A percentile compares a stretch with the other conserved stretches of the same genome.
These are phyloP conservation scores for Mucor saturninus DNA, from an alignment of 371 early-diverging fungal species.

Conservation along the genomic window DNA sequence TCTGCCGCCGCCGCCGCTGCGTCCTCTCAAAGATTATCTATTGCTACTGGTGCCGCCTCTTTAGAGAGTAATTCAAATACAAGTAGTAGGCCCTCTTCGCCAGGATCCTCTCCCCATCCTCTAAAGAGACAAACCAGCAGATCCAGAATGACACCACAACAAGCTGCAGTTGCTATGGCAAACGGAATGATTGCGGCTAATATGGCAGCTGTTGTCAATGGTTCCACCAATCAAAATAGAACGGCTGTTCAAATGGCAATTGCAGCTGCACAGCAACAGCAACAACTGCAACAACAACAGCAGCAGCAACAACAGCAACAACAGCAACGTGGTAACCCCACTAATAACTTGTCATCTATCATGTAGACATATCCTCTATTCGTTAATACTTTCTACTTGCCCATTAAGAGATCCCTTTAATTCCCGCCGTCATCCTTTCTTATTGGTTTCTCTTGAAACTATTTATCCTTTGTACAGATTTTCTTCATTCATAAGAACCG, in stretches of 20 bases:
- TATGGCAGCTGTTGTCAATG: conserved; percentile 47
- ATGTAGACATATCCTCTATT: neutral
- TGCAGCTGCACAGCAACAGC: conserved; percentile 19
- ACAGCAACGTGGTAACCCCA: conserved; percentile 10
- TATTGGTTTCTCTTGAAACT: too few relatives aligned
- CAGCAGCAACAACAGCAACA: conserved; percentile 24
- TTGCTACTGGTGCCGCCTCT: conserved; percentile 21
- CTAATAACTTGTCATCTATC: conserved; percentile 5
- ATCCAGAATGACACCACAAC: conserved; percentile 43
- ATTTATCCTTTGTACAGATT: too few relatives aligned
- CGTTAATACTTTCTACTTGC: too few relatives aligned
- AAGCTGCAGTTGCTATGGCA: conserved; percentile 48
- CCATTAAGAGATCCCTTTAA: too few relatives aligned
- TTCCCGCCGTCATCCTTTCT: too few relatives aligned
- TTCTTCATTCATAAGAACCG: too few relatives aligned
- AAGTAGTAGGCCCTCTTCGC: conserved; percentile 29
- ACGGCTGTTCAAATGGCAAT: conserved; percentile 35
- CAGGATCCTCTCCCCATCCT: conserved; percentile 21
- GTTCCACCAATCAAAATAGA: conserved; percentile 28
- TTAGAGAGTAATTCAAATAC: conserved; percentile 15
- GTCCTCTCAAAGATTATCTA: conserved; percentile 19
- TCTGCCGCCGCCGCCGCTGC: conserved; percentile 18
- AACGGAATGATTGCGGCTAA: conserved; percentile 49
- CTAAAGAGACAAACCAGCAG: conserved; percentile 47
- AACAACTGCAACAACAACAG: conserved; percentile 24